Conservation (phyloP, 257 asterid genomes). For the Lithospermum erythrorhizon region DNA sequence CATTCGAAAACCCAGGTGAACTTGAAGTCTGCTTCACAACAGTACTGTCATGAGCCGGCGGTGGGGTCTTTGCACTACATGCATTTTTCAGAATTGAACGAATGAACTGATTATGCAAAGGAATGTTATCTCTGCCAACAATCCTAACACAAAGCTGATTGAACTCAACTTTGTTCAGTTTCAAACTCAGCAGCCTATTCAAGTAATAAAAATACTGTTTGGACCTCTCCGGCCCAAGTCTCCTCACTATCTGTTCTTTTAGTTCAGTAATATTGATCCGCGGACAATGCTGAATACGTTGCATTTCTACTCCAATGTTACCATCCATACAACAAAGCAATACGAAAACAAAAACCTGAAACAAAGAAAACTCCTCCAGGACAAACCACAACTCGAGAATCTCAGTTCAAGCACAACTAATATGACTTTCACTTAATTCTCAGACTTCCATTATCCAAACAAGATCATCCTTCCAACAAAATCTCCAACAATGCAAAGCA, state of each 20-base stretch:
- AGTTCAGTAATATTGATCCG: neutral
- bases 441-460: neutral
- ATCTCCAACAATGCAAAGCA: neutral
- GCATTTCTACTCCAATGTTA: neutral
- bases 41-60: neutral
- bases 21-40: neutral
- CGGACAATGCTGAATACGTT: neutral
- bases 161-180: neutral
- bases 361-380: neutral
- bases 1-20: neutral
- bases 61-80: constrained; percentile 3
- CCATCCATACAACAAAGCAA: neutral
- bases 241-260: neutral
- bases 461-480: neutral
- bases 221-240: neutral
- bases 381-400: neutral
- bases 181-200: neutral
- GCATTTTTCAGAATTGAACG: constrained; percentile 3
- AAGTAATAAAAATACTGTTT: constrained; percentile 1
- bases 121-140: neutral
- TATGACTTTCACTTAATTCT: neutral
- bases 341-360: no score
- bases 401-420: neutral
- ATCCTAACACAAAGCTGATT: neutral
- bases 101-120: constrained; percentile 3